Percentiles rank a stretch among this genome's conserved stretches.
These are phyloP conservation scores for Mucor velutinosus DNA, from an alignment of 371 early-diverging fungal species.

Conservation along the genomic window DNA sequence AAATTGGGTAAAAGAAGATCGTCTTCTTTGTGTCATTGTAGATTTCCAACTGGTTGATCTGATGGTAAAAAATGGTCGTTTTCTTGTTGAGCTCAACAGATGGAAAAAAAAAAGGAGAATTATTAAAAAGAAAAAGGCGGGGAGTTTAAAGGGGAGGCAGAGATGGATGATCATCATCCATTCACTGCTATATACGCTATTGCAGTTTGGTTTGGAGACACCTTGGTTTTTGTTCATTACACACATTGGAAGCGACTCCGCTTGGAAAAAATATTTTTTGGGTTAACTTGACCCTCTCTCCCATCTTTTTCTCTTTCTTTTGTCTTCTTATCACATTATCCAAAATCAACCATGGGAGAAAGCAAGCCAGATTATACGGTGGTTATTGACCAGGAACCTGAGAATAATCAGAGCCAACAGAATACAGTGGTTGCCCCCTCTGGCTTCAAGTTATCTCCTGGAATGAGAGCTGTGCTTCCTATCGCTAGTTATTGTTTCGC, in stretches of 20 bases:
- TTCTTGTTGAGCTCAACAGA: not conserved
- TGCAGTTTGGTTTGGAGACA: not conserved
- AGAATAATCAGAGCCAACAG: constrained; percentile 6
- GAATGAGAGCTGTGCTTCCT: constrained; percentile 56
- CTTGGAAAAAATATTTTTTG: not conserved
- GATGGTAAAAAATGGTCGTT: not conserved
- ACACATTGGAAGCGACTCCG: not conserved
- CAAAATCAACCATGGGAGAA: constrained; percentile 13
- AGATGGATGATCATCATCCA: not conserved
- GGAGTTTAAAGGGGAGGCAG: not conserved
- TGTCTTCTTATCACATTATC: not conserved
- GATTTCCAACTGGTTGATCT: not conserved
- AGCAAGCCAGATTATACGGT: constrained; percentile 24
- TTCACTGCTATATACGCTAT: no score
- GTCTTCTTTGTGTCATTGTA: not conserved
- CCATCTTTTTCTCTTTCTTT: not conserved
- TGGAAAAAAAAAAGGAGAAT: not conserved
- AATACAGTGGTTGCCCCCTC: constrained; percentile 39
- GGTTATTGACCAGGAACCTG: constrained; percentile 30
- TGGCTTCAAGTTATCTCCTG: constrained; percentile 43
- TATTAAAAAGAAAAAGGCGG: not conserved
- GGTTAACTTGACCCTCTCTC: not conserved
- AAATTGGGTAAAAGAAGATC: not conserved
- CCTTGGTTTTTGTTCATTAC: not conserved
- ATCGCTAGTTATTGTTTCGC: constrained; percentile 88